A percentile compares a stretch with the other conserved stretches of the same genome.
Evolutionary conservation across 495 filamentous ascomycete genomes (phyloP).

Genomic region (Rhypophila decipiens): DNA sequence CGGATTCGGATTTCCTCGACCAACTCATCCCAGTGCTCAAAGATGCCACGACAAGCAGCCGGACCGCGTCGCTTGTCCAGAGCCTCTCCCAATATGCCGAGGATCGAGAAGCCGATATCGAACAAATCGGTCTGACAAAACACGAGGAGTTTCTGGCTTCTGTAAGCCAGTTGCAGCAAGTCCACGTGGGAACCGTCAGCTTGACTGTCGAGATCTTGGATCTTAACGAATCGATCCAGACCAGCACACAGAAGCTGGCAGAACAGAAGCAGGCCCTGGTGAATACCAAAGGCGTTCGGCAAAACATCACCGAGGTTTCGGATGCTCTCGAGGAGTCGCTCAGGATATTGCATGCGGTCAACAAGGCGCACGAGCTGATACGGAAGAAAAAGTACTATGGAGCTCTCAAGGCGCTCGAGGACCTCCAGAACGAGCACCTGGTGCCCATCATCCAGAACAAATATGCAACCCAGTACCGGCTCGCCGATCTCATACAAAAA

Average conservation of each 20-base stretch:
- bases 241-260: constrained; percentile 89
- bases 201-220: constrained; percentile 88
- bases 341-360: constrained; percentile 86
- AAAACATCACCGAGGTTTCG: constrained; percentile 93
- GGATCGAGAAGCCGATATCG: constrained; percentile 85
- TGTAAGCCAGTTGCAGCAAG: constrained; percentile 84
- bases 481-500: constrained; percentile 91
- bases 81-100: constrained; percentile 72
- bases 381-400: constrained; percentile 91
- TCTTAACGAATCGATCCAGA: constrained; percentile 89
- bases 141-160: constrained; percentile 94
- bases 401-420: constrained; percentile 86
- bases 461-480: constrained; percentile 86
- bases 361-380: constrained; percentile 87
- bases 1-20: constrained; percentile 89
- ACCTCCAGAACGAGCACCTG: constrained; percentile 92
- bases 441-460: constrained; percentile 55
- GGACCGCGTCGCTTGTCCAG: constrained; percentile 67
- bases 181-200: constrained; percentile 79
- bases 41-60: constrained; percentile 74
- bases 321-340: constrained; percentile 84
- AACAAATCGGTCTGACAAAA: constrained; percentile 88
- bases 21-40: constrained; percentile 88
- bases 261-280: constrained; percentile 92
- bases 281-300: constrained; percentile 82